Percentiles rank a stretch among this genome's conserved stretches.
Evolutionary conservation across 2,329 filamentous ascomycete species (phyloP).

Genomic region (Chlorencoelia australis): DNA sequence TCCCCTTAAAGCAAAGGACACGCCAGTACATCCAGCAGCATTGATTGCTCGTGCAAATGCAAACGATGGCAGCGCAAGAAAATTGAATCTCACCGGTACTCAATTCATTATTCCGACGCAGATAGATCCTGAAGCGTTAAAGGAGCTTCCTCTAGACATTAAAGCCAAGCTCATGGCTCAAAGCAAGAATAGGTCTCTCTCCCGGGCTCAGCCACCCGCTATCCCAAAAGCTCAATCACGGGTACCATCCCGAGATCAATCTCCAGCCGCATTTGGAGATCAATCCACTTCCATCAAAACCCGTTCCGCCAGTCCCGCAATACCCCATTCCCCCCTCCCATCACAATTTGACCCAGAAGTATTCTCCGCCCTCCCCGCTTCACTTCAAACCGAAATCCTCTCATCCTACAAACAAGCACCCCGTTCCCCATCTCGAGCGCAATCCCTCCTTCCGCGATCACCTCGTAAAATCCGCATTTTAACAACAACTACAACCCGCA

Average conservation of each 20-base stretch:
- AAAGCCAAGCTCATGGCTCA: conserved; percentile 62
- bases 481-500: conserved; percentile 27
- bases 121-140: conserved; percentile 69
- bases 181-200: conserved; percentile 24
- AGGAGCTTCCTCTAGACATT: conserved; percentile 77
- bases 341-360: conserved; percentile 80
- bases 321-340: conserved; percentile 29
- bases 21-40: conserved; percentile 40
- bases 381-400: conserved; percentile 76
- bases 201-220: conserved; percentile 23
- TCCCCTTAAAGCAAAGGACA: conserved; percentile 40
- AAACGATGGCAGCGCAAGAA: conserved; percentile 44
- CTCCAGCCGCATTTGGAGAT: too few species aligned
- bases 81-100: conserved; percentile 73
- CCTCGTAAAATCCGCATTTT: conserved; percentile 46
- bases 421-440: conserved; percentile 21
- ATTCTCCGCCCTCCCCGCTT: conserved; percentile 71
- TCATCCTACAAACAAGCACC: conserved; percentile 47
- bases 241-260: conserved; percentile 23
- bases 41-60: conserved; percentile 38
- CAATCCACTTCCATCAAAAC: too few species aligned
- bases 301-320: conserved; percentile 17
- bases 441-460: conserved; percentile 33
- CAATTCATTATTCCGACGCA: conserved; percentile 87
- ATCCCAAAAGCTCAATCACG: too few species aligned